These are phyloP conservation scores for Rhodotorula toruloides DNA, from an alignment of 768 basidiomycete species.

Conservation along the genomic window DNA sequence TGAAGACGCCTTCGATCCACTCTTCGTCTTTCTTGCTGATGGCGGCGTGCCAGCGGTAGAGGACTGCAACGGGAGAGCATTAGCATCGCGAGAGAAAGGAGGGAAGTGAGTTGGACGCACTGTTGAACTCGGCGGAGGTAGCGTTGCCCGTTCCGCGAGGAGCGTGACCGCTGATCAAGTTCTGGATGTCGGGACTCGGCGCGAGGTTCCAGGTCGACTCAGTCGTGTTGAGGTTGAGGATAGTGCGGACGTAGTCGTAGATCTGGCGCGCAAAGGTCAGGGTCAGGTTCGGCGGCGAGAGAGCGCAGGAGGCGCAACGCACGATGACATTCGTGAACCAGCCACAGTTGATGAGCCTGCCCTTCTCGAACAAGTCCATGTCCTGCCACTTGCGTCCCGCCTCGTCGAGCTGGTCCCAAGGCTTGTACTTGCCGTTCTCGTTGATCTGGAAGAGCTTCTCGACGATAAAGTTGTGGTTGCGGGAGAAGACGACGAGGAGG, in stretches of 20 bases:
- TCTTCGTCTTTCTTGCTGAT: conserved; percentile 45
- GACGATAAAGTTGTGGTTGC: conserved; percentile 59
- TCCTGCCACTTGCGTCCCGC: conserved; percentile 26
- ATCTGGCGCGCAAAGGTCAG: background rate
- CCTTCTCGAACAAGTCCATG: conserved; percentile 32
- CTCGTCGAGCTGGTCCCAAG: conserved; percentile 16
- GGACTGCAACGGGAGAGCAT: too few species aligned
- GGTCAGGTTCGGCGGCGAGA: background rate
- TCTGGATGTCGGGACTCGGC: conserved; percentile 2
- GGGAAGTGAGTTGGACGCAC: too few species aligned
- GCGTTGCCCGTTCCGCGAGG: conserved; percentile 22
- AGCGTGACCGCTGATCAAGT: background rate
- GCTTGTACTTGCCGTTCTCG: conserved; percentile 55
- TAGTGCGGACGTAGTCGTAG: background rate
- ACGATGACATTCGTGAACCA: conserved; percentile 27
- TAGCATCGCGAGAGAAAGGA: too few species aligned
- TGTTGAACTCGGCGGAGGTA: conserved; percentile 22
- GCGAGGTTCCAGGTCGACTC: conserved; percentile 20
- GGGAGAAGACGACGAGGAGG: conserved; percentile 61
- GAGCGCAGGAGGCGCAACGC: background rate
- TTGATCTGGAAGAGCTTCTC: conserved; percentile 51
- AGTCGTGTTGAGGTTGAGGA: conserved; percentile 32
- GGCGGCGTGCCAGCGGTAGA: conserved; percentile 44
- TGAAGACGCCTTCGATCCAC: conserved; percentile 52
- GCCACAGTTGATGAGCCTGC: conserved; percentile 34